A percentile compares a stretch with the other conserved stretches of the same genome.
These are phyloP conservation scores for Kandelia obovata DNA, from an alignment of 345 rosid genomes.

Conservation along the genomic window DNA sequence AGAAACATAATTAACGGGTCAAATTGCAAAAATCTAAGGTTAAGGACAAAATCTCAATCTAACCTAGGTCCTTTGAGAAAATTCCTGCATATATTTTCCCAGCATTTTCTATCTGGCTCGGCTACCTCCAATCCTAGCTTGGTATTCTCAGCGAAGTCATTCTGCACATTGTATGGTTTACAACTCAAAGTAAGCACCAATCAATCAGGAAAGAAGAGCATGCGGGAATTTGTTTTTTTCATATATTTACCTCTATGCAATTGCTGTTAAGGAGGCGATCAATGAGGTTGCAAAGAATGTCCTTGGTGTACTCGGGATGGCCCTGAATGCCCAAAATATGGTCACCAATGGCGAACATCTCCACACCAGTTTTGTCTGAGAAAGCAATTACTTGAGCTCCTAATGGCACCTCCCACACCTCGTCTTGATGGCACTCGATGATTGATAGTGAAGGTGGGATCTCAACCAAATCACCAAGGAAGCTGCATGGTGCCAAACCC, in stretches of 20 bases:
- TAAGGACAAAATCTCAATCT: too few species aligned
- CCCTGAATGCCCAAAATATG: conserved; percentile 85
- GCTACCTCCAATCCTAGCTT: conserved; percentile 41
- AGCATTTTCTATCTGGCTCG: conserved; percentile 53
- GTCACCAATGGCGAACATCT: conserved; percentile 57
- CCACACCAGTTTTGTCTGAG: conserved; percentile 74
- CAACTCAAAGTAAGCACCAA: background rate
- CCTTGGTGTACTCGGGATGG: conserved; percentile 85
- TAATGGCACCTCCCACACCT: conserved; percentile 68
- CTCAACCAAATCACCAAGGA: conserved; percentile 31
- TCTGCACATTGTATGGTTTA: conserved; percentile 28
- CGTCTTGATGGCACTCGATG: conserved; percentile 82
- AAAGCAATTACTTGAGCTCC: conserved; percentile 67
- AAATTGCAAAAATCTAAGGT: background rate
- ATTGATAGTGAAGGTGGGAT: conserved; percentile 48
- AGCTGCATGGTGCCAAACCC: conserved; percentile 32
- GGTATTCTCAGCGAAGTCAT: conserved; percentile 40
- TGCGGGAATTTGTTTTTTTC: background rate
- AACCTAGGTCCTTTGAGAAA: conserved; percentile 40
- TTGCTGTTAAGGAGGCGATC: conserved; percentile 65
- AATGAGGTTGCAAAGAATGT: conserved; percentile 60
- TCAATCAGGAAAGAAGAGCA: background rate
- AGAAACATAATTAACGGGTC: too few species aligned
- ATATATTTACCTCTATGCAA: conserved; percentile 43
- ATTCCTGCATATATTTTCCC: conserved; percentile 61